Percentiles rank a stretch among this genome's conserved stretches.
phyloP scores from a whole-genome alignment of 768 basidiomycete genomes.

The Coprinopsis cinerea region DNA sequence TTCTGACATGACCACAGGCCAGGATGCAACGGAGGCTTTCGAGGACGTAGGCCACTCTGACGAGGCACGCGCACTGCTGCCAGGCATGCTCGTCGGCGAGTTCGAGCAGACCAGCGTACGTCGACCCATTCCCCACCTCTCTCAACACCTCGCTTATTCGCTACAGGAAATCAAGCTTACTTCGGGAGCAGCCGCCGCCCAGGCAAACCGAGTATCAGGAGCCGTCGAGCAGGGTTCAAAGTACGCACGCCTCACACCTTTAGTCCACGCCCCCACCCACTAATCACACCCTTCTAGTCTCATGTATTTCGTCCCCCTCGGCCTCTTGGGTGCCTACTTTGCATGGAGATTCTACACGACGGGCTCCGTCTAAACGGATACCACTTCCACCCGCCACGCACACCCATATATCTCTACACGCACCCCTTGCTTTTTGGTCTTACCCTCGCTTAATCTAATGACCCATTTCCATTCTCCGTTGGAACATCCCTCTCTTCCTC shows the following conservation, averaged over 20 bases:
- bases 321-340: conserved; percentile 77
- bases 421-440: background rate
- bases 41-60: conserved; percentile 99
- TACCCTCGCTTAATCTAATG: conserved; percentile 4
- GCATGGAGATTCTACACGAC: conserved; percentile 74
- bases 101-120: conserved; percentile 69
- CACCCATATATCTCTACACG: background rate
- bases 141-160: conserved; percentile 5
- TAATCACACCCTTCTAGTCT: conserved; percentile 34
- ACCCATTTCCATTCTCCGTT: conserved; percentile 5
- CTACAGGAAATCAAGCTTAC: conserved; percentile 48
- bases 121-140: conserved; percentile 13
- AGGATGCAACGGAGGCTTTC: conserved; percentile 96
- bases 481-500: too few species aligned
- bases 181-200: conserved; percentile 42
- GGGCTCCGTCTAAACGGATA: conserved; percentile 40
- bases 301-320: conserved; percentile 83
- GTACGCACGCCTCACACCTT: conserved; percentile 33
- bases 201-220: conserved; percentile 36
- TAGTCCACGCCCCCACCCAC: conserved; percentile 9
- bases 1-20: conserved; percentile 43
- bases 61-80: conserved; percentile 85
- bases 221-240: conserved; percentile 66
- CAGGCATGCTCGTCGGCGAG: conserved; percentile 73
- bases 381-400: conserved; percentile 6